Evolutionary conservation across 805 yeast genomes (phyloP).

Genomic region (Schizosaccharomyces octosporus): DNA sequence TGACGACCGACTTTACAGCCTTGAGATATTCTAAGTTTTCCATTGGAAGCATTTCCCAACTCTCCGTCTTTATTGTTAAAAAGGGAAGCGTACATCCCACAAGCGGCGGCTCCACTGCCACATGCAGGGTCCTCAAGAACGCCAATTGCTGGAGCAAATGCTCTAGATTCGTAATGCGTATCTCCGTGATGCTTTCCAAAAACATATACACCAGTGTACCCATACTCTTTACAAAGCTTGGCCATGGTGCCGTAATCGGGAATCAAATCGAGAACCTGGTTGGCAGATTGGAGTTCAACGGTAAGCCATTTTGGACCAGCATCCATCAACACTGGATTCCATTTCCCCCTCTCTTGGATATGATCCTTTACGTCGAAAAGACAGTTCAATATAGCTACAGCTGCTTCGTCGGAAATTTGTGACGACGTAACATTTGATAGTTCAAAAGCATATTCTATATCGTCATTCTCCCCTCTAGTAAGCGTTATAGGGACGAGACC

Average conservation of each 20-base stretch:
- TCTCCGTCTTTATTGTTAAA: too few species aligned
- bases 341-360: neutral
- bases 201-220: neutral
- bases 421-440: neutral
- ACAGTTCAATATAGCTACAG: neutral
- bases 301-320: neutral
- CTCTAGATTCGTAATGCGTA: neutral
- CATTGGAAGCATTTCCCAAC: too few species aligned
- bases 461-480: neutral
- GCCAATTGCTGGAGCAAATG: neutral
- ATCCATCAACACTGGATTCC: neutral
- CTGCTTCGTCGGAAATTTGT: neutral
- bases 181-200: neutral
- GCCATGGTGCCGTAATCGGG: neutral
- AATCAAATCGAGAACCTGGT: neutral
- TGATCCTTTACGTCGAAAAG: neutral
- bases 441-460: neutral
- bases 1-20: too few species aligned
- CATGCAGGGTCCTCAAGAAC: neutral
- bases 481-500: neutral
- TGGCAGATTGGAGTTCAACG: neutral
- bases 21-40: too few species aligned
- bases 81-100: neutral
- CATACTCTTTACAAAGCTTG: neutral
- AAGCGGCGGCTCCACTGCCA: neutral